A percentile compares a stretch with the other conserved stretches of the same genome.
Evolutionary conservation across 148 eudicot genomes (phyloP).

Genomic region (Limonium bicolor): DNA sequence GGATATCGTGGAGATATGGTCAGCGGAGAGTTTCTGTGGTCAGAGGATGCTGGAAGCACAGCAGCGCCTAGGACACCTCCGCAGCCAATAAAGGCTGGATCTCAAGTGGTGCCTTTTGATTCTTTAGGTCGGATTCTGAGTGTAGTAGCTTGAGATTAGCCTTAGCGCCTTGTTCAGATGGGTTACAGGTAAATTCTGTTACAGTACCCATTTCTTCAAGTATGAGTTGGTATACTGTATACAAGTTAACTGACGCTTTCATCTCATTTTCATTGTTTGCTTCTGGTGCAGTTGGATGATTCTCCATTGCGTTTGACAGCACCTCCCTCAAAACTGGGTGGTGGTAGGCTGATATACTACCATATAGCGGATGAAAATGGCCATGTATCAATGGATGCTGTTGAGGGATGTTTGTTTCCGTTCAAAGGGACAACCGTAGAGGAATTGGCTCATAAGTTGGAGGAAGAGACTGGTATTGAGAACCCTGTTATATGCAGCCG

Average conservation of each 20-base stretch:
- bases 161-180: constrained; percentile 8
- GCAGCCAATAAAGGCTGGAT: neutral
- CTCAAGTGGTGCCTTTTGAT: constrained; percentile 4
- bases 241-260: too few species aligned
- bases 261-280: too few species aligned
- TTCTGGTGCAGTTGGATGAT: constrained; percentile 3
- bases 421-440: constrained; percentile 47
- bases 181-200: too few species aligned
- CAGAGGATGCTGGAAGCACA: neutral
- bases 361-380: constrained; percentile 32
- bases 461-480: constrained; percentile 38
- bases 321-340: constrained; percentile 48
- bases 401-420: constrained; percentile 19
- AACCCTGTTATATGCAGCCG: constrained; percentile 37
- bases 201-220: too few species aligned
- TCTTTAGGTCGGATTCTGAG: constrained; percentile 11
- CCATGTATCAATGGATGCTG: constrained; percentile 14
- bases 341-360: constrained; percentile 52
- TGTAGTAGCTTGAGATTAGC: too few species aligned
- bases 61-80: neutral
- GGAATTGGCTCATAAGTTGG: constrained; percentile 36
- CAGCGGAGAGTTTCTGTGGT: neutral
- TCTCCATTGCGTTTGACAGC: constrained; percentile 23
- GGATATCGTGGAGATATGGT: constrained; percentile 6
- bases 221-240: too few species aligned